Conservation (phyloP, 106 monocot genomes). For the Platanthera guangdongensis region DNA sequence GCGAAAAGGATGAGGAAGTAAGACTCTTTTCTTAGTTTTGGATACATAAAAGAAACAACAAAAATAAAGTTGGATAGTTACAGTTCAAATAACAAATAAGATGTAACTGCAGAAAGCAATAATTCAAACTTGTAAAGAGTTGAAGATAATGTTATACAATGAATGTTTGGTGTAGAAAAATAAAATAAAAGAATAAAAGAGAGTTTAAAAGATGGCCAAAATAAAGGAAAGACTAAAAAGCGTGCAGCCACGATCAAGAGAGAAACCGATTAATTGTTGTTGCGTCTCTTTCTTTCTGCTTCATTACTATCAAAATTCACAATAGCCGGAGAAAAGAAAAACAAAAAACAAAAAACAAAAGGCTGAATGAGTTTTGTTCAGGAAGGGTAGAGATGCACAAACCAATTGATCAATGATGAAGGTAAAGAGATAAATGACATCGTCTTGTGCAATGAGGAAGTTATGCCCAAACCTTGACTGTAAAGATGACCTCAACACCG, state of each 20-base stretch:
- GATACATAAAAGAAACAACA: background rate
- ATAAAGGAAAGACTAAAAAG: background rate
- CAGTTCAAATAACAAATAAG: background rate
- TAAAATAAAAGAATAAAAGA: background rate
- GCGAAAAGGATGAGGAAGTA: background rate
- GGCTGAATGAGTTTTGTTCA: too few relatives aligned
- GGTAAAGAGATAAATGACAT: background rate
- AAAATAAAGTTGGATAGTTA: background rate
- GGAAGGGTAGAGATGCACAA: background rate
- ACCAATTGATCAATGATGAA: background rate
- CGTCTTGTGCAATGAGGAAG: conserved; percentile 44
- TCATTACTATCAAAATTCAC: too few relatives aligned
- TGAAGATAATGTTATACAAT: background rate
- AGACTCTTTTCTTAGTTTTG: background rate
- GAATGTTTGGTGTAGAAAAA: background rate
- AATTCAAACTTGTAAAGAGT: background rate
- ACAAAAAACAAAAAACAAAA: too few relatives aligned
- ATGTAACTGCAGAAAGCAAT: background rate
- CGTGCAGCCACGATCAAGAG: conserved; percentile 3
- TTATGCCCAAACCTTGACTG: conserved; percentile 61
- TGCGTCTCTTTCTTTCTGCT: too few relatives aligned
- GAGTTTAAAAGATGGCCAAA: background rate
- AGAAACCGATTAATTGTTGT: background rate
- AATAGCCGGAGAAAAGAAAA: background rate
- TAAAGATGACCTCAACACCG: conserved; percentile 47